phyloP scores from a whole-genome alignment of 208 protist species.

The Borovskyia barvae region DNA sequence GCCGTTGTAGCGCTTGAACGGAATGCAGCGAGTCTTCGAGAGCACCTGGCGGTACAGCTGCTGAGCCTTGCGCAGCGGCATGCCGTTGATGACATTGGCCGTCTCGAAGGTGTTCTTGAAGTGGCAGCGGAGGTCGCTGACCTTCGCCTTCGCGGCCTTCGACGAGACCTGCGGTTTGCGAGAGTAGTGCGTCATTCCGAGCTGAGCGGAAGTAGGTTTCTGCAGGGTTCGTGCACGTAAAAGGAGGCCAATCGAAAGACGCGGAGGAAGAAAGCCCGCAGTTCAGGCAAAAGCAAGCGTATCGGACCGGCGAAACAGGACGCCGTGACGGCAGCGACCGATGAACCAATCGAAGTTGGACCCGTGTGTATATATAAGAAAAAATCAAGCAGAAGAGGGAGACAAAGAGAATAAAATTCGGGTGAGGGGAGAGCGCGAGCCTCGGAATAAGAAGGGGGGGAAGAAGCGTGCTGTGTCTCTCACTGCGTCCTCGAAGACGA shows the following conservation, averaged over 20 bases:
- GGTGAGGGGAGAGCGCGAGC: no score
- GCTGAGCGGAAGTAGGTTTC: slow-evolving; percentile 4
- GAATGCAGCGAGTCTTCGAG: slow-evolving; percentile 93
- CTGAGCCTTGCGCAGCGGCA: slow-evolving; percentile 91
- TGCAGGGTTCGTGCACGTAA: no score
- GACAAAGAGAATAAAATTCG: no score
- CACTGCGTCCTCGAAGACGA: no score
- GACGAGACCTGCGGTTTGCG: slow-evolving; percentile 88
- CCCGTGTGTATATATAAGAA: no score
- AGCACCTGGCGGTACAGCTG: slow-evolving; percentile 93
- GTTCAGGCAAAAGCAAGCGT: no score
- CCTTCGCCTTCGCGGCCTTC: slow-evolving; percentile 87
- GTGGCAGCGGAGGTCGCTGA: slow-evolving; percentile 91
- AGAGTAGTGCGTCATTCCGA: slow-evolving; percentile 87
- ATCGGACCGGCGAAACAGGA: no score
- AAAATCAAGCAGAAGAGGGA: no score
- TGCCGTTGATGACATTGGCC: slow-evolving; percentile 91
- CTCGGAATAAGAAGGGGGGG: no score
- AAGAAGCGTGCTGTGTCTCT: no score
- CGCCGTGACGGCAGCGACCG: no score
- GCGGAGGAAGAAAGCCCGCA: not conserved
- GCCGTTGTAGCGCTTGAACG: slow-evolving; percentile 93
- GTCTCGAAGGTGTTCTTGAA: slow-evolving; percentile 96
- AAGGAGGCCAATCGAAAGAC: not conserved
- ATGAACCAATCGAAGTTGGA: no score